Base-by-base conservation (phyloP, 2,329 filamentous ascomycete species). In the Fusarium nurragi region DNA sequence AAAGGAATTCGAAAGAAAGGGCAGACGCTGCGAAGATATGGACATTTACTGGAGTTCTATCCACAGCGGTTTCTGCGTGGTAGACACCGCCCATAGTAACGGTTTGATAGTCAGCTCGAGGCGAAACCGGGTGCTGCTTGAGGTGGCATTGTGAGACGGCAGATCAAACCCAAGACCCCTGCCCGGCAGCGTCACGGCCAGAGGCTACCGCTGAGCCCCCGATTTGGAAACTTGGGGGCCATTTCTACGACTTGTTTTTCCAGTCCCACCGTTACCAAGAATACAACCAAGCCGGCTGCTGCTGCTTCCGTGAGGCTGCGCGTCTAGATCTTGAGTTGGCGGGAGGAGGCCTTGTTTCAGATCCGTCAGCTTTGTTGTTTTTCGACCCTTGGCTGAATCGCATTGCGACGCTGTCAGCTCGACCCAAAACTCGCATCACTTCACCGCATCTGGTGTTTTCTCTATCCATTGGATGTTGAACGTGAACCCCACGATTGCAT, bases 121-220 rank as follows among this genome's bases (percentile, higher is more conserved):
- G 52, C 68, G 68, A 70, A 71, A 70, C 68, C 68, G 68, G 68
- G 46, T 64, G 25, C n/a, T 54, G 57, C 51, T 53, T 47, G 58
- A 60, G 52, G 53, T 55, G 52, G 56, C 56, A 58, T 36, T 71
- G 54, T 71, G 68, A 70, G 68, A 70, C 68, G 60, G 52, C n/a
- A 53, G 57, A 71, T 71, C 56, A 67, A 51, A 70, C 41, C 28
- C 26, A 22, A 18, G 23, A 48, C 41, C 49, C 55, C 46, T 58
- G 58, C 34, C 22, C 18, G 39, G 53, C 23, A 54, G 37, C 38
- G 12, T 39, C 26, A 50, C 47, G 25, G 25, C 25, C 25, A 26
- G 25, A 49, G 37, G 37, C 32, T n/a, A 8, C 32, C 32, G 32
- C 32, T 34, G 32, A 34, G 32, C 32, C 32, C 32, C 32, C 32